These are phyloP conservation scores for Zalerion maritima DNA, from an alignment of 495 filamentous ascomycete genomes.

Conservation along the genomic window DNA sequence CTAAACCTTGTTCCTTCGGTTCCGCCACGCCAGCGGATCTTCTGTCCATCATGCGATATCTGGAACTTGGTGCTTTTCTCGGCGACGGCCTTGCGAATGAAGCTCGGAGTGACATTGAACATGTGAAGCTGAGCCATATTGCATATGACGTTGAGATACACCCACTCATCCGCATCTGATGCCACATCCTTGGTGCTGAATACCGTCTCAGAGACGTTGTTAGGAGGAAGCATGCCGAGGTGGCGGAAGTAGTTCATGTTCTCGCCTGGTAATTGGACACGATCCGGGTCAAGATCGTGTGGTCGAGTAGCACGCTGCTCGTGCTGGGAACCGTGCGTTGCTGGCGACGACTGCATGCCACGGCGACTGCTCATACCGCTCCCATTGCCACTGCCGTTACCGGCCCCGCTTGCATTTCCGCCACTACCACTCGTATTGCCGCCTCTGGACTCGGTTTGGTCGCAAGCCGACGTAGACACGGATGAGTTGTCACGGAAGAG, in stretches of 20 bases:
- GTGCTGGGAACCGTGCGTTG: conserved; percentile 20
- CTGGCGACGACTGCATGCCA: conserved; percentile 27
- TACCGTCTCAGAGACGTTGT: conserved; percentile 8
- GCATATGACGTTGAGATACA: conserved; percentile 67
- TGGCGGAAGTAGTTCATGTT: conserved; percentile 65
- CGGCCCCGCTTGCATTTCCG: conserved; percentile 17
- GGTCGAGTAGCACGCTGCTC: conserved; percentile 62
- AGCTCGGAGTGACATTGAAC: conserved; percentile 57
- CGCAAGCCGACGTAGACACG: conserved; percentile 18
- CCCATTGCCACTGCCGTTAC: conserved; percentile 11
- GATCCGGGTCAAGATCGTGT: conserved; percentile 54
- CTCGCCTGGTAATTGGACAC: conserved; percentile 49
- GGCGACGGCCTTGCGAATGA: conserved; percentile 50
- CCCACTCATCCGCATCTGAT: conserved; percentile 48
- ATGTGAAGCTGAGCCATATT: conserved; percentile 73
- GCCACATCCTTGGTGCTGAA: conserved; percentile 29
- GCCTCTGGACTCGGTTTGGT: conserved; percentile 21
- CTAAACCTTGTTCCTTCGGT: conserved; percentile 41
- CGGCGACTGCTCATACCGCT: conserved; percentile 8
- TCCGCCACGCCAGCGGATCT: conserved; percentile 62
- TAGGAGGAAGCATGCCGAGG: conserved; percentile 29
- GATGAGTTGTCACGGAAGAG: conserved; percentile 14
- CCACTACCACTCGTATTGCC: conserved; percentile 19
- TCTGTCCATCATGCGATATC: conserved; percentile 55
- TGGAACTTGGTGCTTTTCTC: conserved; percentile 56